Evolutionary conservation across 805 yeast genomes (phyloP), one percentile per base, ranked within the genome.

Genomic region (Spathaspora hagerdaliae): DNA sequence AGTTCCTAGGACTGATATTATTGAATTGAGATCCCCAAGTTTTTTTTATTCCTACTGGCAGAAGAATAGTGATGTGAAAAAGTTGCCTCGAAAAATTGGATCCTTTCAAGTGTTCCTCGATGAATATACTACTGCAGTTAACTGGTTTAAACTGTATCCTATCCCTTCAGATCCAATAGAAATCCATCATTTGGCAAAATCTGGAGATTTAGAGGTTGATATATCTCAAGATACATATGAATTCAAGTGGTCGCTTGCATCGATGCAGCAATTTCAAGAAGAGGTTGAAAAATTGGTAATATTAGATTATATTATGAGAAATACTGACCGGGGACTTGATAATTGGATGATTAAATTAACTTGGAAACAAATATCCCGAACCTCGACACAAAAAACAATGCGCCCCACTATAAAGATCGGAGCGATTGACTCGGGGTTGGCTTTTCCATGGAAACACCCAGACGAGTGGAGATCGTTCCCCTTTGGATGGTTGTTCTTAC

Each of bases 401-500:
- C 38, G 51, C 12, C 83, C 84, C 0, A 45, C 36, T 1, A 48
- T 85, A 11, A 72, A 67, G 42, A 69, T 85, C 29, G 89, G 87
- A 2, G 92, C 91, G 0, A 85, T 85, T 38, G 91, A 85, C 55
- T 82, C 87, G 12, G 90, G 90, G 0, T 66, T 85, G 29, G 74
- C 90, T 0, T 84, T 82, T 53, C 91, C 92, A 5, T 85, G 89
- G 89, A 84, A 85, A 55, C 88, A 83, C 51, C 91, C 91, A 0
- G 87, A 85, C 60, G 89, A 83, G 56, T 83, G 90, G 88, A 64
- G 91, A 45, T 81, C 87, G 0, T 85, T 82, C 53, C 91, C 91
- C 0, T 85, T 76, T 63, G 91, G 91, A 0, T 85, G 92, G 92
- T 63, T 85, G 26, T 83, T 80, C 53, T 61, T 85, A 31, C 91